Conservation (phyloP, 2,329 filamentous ascomycete species). For the Stenocarpella maydis region DNA sequence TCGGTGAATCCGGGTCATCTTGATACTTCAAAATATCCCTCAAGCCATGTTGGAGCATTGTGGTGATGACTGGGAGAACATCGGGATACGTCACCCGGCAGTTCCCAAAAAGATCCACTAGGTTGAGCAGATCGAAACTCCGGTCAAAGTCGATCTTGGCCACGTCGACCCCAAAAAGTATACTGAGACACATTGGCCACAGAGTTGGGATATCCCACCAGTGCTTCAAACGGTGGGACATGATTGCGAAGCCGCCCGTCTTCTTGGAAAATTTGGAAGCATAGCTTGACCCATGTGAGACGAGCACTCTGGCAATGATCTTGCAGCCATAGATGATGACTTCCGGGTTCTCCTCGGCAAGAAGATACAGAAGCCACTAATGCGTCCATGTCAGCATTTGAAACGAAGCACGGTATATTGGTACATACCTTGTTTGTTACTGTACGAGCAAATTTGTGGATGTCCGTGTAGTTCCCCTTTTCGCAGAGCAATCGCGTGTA, state of each 20-base stretch:
- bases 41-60: constrained; percentile 88
- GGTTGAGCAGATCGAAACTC: constrained; percentile 76
- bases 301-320: constrained; percentile 83
- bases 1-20: constrained; percentile 65
- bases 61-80: constrained; percentile 78
- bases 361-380: constrained; percentile 89
- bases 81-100: constrained; percentile 78
- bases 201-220: constrained; percentile 89
- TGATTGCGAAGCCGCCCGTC: constrained; percentile 85
- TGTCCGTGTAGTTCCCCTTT: constrained; percentile 70
- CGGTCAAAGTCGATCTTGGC: constrained; percentile 76
- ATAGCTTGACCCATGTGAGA: constrained; percentile 83
- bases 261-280: constrained; percentile 84
- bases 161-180: constrained; percentile 86
- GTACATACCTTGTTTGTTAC: constrained; percentile 87
- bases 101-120: constrained; percentile 75
- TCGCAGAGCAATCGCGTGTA: constrained; percentile 83
- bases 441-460: constrained; percentile 89
- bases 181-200: constrained; percentile 88
- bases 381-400: constrained; percentile 4
- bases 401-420: neutral
- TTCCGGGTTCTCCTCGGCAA: constrained; percentile 85
- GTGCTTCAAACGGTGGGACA: constrained; percentile 80
- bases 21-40: constrained; percentile 73
- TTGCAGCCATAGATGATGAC: constrained; percentile 83